Conservation (phyloP, 345 rosid genomes). For the Eutrema japonicum region DNA sequence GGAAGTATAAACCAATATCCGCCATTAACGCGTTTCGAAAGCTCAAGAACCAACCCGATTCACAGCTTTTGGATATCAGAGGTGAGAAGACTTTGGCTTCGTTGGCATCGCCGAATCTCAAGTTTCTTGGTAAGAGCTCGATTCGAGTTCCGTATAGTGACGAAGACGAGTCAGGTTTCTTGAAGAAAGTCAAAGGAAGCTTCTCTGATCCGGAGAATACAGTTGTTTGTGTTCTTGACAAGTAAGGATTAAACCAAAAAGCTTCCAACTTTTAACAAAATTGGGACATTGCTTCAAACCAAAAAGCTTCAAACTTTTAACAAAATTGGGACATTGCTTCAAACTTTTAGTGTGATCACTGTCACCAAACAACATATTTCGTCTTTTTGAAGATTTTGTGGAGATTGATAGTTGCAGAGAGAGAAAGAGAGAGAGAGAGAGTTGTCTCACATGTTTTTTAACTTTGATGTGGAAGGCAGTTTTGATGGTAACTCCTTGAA, state of each 20-base stretch:
- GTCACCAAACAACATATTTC: too few relatives aligned
- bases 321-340: too few relatives aligned
- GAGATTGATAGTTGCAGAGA: too few relatives aligned
- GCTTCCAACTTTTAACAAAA: neutral
- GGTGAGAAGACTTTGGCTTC: constrained; percentile 57
- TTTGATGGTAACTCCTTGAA: constrained; percentile 79
- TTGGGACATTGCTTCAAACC: neutral
- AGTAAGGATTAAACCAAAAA: constrained; percentile 51
- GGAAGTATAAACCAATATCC: constrained; percentile 67
- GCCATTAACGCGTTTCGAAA: constrained; percentile 73
- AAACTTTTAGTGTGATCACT: too few relatives aligned
- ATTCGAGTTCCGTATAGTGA: constrained; percentile 61
- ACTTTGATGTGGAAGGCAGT: constrained; percentile 70
- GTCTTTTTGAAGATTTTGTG: too few relatives aligned
- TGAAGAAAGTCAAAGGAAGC: constrained; percentile 59
- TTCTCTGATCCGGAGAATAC: constrained; percentile 65
- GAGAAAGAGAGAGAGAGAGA: neutral
- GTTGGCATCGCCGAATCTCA: constrained; percentile 69
- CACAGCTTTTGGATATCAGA: constrained; percentile 88
- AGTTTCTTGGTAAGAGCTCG: constrained; percentile 54
- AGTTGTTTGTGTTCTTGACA: constrained; percentile 71
- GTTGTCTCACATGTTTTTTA: constrained; percentile 29
- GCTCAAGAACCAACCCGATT: constrained; percentile 60
- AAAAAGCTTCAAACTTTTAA: too few relatives aligned
- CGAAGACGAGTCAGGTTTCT: constrained; percentile 58